Evolutionary conservation across 108 stramenopile genomes (phyloP).

Genomic region (Pelagomonas calceolata): DNA sequence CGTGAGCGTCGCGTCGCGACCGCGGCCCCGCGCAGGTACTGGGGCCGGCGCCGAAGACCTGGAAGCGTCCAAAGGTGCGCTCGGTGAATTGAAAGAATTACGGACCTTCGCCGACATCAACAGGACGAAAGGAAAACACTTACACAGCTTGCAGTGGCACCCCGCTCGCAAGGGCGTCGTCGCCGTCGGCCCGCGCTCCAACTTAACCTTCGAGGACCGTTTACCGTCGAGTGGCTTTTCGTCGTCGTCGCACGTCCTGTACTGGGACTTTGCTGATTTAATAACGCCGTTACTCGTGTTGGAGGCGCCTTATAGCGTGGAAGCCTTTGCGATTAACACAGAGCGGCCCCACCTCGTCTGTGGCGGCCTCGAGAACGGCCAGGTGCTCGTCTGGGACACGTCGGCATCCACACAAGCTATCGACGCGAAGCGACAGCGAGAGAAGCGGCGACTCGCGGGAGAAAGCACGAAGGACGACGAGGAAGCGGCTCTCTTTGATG

Average conservation of each 20-base stretch:
- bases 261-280: constrained; percentile 50
- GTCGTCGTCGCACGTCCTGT: constrained; percentile 25
- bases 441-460: neutral
- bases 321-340: constrained; percentile 43
- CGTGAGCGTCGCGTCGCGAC: no score
- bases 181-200: constrained; percentile 34
- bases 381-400: constrained; percentile 45
- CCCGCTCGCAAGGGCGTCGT: constrained; percentile 31
- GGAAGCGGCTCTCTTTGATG: constrained; percentile 15
- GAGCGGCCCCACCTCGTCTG: constrained; percentile 33
- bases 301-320: constrained; percentile 40
- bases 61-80: constrained; percentile 12
- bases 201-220: constrained; percentile 41
- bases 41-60: constrained; percentile 18
- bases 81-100: constrained; percentile 45
- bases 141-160: constrained; percentile 42
- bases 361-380: constrained; percentile 39
- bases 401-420: constrained; percentile 3
- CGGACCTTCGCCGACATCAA: constrained; percentile 44
- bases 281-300: constrained; percentile 44
- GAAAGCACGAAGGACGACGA: constrained; percentile 4
- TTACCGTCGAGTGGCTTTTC: constrained; percentile 23
- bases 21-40: no score
- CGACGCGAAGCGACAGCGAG: neutral
- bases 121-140: constrained; percentile 36